Evolutionary conservation across 1,139 yeast species (phyloP).

Genomic region (Kazachstania sp.): DNA sequence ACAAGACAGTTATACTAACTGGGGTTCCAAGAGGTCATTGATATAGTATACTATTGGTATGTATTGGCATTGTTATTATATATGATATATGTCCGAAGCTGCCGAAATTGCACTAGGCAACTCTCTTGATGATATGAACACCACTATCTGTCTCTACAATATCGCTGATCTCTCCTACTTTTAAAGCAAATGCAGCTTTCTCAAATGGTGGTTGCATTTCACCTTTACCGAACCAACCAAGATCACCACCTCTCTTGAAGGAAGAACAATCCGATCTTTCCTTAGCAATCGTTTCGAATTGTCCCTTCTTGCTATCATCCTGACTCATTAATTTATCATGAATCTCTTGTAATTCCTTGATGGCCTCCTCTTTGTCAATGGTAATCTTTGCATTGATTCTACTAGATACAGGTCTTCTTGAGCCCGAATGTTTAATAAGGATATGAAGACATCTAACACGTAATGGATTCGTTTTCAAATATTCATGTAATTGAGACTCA

Average conservation of each 20-base stretch:
- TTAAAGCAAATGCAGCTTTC: conserved; percentile 70
- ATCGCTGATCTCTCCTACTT: conserved; percentile 76
- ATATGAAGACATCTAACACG: conserved; percentile 68
- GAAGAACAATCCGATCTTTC: conserved; percentile 88
- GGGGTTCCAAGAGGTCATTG: no score
- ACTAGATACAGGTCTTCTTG: conserved; percentile 91
- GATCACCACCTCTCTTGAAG: conserved; percentile 81
- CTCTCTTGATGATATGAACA: conserved; percentile 77
- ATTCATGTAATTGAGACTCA: conserved; percentile 46
- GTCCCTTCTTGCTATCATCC: conserved; percentile 32
- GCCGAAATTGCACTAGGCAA: conserved; percentile 39
- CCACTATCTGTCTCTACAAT: conserved; percentile 89
- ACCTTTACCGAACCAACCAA: conserved; percentile 81
- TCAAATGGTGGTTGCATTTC: conserved; percentile 95
- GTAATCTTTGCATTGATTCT: conserved; percentile 61
- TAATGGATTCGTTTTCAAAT: conserved; percentile 46
- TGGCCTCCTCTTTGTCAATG: conserved; percentile 76
- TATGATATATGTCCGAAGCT: background rate
- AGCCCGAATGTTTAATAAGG: conserved; percentile 69
- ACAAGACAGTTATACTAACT: no score
- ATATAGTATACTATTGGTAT: background rate
- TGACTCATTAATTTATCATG: conserved; percentile 57
- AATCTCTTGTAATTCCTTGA: conserved; percentile 50
- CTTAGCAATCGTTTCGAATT: conserved; percentile 60
- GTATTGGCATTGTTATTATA: background rate